A percentile compares a stretch with the other conserved stretches of the same genome.
Evolutionary conservation across 345 rosid species (phyloP).

Genomic region (Eucalyptus erythrocorys): DNA sequence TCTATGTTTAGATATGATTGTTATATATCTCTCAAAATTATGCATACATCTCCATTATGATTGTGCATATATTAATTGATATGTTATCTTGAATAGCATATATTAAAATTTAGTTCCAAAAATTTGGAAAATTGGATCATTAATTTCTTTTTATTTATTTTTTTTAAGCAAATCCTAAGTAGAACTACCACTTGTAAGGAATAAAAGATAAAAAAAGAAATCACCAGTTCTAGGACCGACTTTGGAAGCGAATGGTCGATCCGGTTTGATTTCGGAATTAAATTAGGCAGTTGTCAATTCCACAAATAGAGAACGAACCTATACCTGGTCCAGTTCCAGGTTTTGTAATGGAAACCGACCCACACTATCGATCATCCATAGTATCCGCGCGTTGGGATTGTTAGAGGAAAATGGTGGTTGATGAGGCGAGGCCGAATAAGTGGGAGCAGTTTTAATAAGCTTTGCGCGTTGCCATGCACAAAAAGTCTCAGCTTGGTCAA

Average conservation of each 20-base stretch:
- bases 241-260: fast-evolving
- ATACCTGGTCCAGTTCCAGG: background rate
- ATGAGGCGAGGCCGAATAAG: background rate
- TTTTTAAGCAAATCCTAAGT: background rate
- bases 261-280: fast-evolving
- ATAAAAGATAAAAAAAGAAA: no score
- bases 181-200: background rate
- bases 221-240: fast-evolving
- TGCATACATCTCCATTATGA: background rate
- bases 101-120: no score
- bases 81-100: background rate
- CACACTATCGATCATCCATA: background rate
- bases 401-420: background rate
- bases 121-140: background rate
- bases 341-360: background rate
- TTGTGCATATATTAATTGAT: background rate
- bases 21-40: background rate
- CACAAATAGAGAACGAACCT: background rate
- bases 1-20: background rate
- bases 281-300: no score
- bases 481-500: background rate
- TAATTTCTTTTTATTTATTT: no score
- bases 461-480: background rate
- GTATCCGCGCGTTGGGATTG: background rate
- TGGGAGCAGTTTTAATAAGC: background rate